A percentile compares a stretch with the other conserved stretches of the same genome.
Conservation (phyloP, 2,329 filamentous ascomycete genomes). For the Ceratocystis colombiana region DNA sequence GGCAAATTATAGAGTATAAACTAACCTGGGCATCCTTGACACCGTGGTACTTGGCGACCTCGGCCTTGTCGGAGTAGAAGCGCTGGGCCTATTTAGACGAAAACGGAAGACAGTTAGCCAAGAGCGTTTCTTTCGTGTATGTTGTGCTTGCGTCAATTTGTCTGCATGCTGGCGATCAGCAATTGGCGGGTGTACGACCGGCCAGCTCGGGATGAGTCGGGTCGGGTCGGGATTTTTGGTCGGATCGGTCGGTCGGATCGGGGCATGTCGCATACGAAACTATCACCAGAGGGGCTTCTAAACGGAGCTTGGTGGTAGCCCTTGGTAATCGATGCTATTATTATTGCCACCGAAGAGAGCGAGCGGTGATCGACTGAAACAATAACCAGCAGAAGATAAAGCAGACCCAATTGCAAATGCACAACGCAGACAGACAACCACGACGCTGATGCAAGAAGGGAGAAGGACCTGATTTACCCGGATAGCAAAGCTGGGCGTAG, state of each 20-base stretch:
- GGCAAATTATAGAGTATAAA: slow-evolving; percentile 27
- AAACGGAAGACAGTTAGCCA: slow-evolving; percentile 27
- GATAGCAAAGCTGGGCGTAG: slow-evolving; percentile 39
- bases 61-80: slow-evolving; percentile 51
- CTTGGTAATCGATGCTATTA: no score
- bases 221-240: no score
- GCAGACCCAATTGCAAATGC: slow-evolving; percentile 10
- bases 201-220: slow-evolving; percentile 1
- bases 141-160: slow-evolving; percentile 14
- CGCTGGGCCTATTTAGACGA: slow-evolving; percentile 40
- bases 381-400: slow-evolving; percentile 31
- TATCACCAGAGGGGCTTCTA: no score
- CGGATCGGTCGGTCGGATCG: no score
- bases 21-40: slow-evolving; percentile 78
- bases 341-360: no score
- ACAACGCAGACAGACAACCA: slow-evolving; percentile 18
- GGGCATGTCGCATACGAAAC: no score
- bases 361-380: no score
- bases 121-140: slow-evolving; percentile 20
- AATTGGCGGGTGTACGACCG: background rate
- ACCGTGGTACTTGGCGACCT: slow-evolving; percentile 88
- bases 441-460: background rate
- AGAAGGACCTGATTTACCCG: slow-evolving; percentile 41
- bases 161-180: background rate
- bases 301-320: no score